Base-by-base conservation (phyloP, 805 yeast species). In the Candida anglica region DNA sequence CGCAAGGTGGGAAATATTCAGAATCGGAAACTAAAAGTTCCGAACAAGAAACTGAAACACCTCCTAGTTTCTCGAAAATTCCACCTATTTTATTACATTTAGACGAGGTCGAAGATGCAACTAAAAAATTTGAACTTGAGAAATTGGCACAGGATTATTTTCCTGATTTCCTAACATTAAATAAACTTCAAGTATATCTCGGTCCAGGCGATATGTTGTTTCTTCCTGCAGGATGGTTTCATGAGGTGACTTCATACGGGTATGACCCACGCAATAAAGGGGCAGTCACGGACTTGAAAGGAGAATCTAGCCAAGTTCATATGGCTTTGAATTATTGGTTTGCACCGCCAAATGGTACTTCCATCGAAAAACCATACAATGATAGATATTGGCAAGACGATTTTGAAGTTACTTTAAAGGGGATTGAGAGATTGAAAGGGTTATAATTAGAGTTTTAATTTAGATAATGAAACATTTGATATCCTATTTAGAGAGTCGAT, bases 201-300 rank as follows among this genome's bases (percentile, higher is more conserved):
- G 48, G 67, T 19, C 78, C 81, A 0, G 87, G 87, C 0, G 77
- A 81, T 31, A 75, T 80, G 79, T 52, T 83, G 15, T 83, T 74
- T 48, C 51, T 83, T 17, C 91, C 91, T 0, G 73, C 84, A 1
- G 88, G 91, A 3, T 83, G 89, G 89, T 83, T 83, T 47, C 91
- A 83, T 51, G 91, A 83, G 52, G 91, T 83, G 2, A 73, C 85
- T 1, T 79, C 86, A 7, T 79, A 64, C 51, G 80, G 81, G 3
- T 52, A 50, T 7, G 43, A 39, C 5, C 42, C 49, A 21, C n/a
- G 27, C 10, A 3, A 11, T 8, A 32, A 14, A 11, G 27, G 8
- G n/a, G n/a, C n/a, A n/a, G n/a, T n/a, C 5, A 26, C 5, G 4
- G 10, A 16, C 13, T 39, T 42, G 7, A 9, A 9, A 11, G 23